Percentiles rank a stretch among this genome's conserved stretches.
phyloP scores from a whole-genome alignment of 805 yeast genomes.

The Ogataea trehaloabstinens region DNA sequence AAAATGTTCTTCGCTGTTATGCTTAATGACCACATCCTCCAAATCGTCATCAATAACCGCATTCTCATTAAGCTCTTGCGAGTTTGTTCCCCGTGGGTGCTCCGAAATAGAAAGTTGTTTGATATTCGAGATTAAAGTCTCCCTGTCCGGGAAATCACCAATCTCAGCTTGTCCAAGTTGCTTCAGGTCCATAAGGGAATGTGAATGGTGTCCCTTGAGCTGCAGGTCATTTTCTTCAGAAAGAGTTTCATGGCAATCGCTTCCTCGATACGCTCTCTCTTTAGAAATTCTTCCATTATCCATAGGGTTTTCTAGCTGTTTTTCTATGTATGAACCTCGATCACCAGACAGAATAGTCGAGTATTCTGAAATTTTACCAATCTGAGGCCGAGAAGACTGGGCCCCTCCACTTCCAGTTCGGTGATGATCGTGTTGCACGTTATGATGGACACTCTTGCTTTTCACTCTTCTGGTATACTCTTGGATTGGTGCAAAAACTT shows the following conservation, averaged over 20 bases:
- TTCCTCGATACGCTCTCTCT: neutral
- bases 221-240: neutral
- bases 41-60: conserved; percentile 18
- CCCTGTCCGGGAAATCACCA: conserved; percentile 25
- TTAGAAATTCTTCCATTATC: neutral
- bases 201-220: conserved; percentile 14
- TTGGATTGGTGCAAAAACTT: conserved; percentile 61
- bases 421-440: conserved; percentile 11
- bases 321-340: neutral
- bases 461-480: conserved; percentile 29
- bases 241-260: neutral
- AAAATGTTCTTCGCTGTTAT: conserved; percentile 2
- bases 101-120: conserved; percentile 28
- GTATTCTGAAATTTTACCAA: neutral
- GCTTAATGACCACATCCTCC: conserved; percentile 4
- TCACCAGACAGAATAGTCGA: neutral
- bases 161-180: conserved; percentile 15
- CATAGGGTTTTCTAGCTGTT: neutral
- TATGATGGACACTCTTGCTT: conserved; percentile 12
- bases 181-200: conserved; percentile 23
- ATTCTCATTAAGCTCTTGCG: conserved; percentile 13
- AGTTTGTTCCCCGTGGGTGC: conserved; percentile 2
- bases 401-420: conserved; percentile 8
- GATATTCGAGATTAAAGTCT: conserved; percentile 37
- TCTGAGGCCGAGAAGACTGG: neutral